Evolutionary conservation across 306 rosid species (phyloP), one percentile per base, ranked within the genome.

Genomic region (Hippophae gyantsensis): DNA sequence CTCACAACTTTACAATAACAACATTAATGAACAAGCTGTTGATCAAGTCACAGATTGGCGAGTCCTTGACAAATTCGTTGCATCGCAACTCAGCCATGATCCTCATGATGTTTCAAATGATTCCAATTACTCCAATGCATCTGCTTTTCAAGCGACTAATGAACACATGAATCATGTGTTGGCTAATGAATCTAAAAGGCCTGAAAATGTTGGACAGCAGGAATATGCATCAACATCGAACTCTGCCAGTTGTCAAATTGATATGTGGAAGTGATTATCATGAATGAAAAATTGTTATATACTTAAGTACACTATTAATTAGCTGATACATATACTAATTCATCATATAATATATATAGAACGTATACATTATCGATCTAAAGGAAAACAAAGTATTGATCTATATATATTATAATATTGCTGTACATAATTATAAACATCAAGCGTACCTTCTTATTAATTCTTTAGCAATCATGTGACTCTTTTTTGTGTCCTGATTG

Each of bases 21-120:
- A 18, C 23, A 18, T 18, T 18, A 18, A 48, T 57, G 75, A 79
- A 48, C 79, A 76, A 54, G 74, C 74, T 0, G 80, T 69, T 55
- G 89, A 84, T 52, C 82, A 81, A 63, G 68, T 78, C 56, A 83
- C 74, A 0, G 97, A 86, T 64, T 89, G 97, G 97, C 72, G 86
- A 68, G 84, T 78, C 3, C 82, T 86, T 2, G 95, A 86, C 68
- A 86, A 89, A 61, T 82, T 78, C 63, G 97, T 89, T 58, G 93
- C 86, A 58, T 82, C 93, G 42, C 93, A 86, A 40, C 83, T 84
- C 44, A 82, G 84, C 65, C 84, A 78, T 5, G 76, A 74, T 54
- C 81, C 74, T 62, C 81, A 72, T 66, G 78, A 77, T 57, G 69
- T 56, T 64, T 69, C 82, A 61, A 75, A 80, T 72, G 83, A 66